These are phyloP conservation scores for Diaporthe batatas DNA, from an alignment of 2,329 filamentous ascomycete species.

Conservation along the genomic window DNA sequence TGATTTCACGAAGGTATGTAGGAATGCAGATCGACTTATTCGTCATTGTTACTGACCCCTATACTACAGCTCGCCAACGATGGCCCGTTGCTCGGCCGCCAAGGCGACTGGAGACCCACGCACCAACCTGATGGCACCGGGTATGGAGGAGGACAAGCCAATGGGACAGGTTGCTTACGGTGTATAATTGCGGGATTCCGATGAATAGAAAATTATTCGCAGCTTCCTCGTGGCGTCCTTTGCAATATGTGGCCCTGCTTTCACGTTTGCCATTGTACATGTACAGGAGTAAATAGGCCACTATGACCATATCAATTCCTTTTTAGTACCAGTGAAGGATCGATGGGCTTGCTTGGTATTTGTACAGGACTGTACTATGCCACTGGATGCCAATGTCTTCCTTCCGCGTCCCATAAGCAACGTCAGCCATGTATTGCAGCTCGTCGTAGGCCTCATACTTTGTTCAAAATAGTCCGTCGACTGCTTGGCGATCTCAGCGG, in stretches of 20 bases:
- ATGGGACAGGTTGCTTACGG: conserved; percentile 73
- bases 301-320: conserved; percentile 43
- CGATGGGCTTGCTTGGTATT: not conserved
- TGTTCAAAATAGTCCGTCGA: not conserved
- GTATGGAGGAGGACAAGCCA: conserved; percentile 73
- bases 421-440: not conserved
- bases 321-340: not conserved
- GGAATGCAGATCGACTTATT: conserved; percentile 22
- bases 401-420: not conserved
- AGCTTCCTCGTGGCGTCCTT: conserved; percentile 51
- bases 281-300: conserved; percentile 43
- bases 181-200: conserved; percentile 53
- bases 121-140: conserved; percentile 84
- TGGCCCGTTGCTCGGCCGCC: conserved; percentile 95
- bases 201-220: conserved; percentile 44
- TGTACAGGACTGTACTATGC: not conserved
- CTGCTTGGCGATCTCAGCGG: not conserved
- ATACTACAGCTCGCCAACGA: conserved; percentile 86
- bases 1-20: conserved; percentile 91
- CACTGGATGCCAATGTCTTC: not conserved
- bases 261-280: conserved; percentile 46
- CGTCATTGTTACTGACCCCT: conserved; percentile 36
- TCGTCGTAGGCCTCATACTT: no score
- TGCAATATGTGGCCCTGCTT: conserved; percentile 49
- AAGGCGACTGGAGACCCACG: conserved; percentile 86